Base-by-base conservation (phyloP, 176 grass and related monocot genomes). In the sorghum (Sorghum bicolor) region DNA sequence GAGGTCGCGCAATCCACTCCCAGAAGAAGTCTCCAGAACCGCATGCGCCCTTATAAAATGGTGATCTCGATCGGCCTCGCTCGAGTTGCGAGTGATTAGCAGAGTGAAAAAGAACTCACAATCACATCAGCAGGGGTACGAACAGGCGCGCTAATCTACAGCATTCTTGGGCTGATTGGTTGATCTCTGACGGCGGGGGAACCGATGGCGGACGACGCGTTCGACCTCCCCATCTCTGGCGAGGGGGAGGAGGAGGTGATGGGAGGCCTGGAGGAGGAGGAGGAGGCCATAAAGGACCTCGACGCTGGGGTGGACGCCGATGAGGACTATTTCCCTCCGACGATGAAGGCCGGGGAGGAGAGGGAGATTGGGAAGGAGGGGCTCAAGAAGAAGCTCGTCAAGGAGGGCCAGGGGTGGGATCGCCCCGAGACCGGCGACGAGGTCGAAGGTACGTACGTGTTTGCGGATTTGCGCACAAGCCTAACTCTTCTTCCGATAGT, bases 361-460 rank as follows among this genome's bases (percentile, higher is more conserved):
- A 94, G 92, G 84, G 95, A 91, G 90, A 80, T 97, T 65, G 92
- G 95, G 65, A 97, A 89, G 70, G 70, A 91, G 72, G 95, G 92
- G 5, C 92, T 94, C 15, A 91, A 84, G 86, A 97, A 97, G 90
- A 89, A 84, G 82, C 88, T 97, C 44, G 9, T 94, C 25, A 97
- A 80, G 88, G 90, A 92, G 48, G 95, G 95, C 5, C 86, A 92
- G 76, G 88, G 90, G 2, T 93, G 92, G 92, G 92, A 94, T 3
- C 82, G 47, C 22, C 92, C 92, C 36, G 92, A 94, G 74, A 77
- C 81, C 67, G 95, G 95, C 78, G 95, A 94, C 68, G 95, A 97
- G 84, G 95, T 94, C 19, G 86, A 97, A 94, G 95, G 95, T 95
- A 84, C 4, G 95, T 95, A 84, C 4, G 57, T 33, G 25, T 57